Base-by-base conservation (phyloP, 1,284 basidiomycete genomes). In the Sparassis latifolia region DNA sequence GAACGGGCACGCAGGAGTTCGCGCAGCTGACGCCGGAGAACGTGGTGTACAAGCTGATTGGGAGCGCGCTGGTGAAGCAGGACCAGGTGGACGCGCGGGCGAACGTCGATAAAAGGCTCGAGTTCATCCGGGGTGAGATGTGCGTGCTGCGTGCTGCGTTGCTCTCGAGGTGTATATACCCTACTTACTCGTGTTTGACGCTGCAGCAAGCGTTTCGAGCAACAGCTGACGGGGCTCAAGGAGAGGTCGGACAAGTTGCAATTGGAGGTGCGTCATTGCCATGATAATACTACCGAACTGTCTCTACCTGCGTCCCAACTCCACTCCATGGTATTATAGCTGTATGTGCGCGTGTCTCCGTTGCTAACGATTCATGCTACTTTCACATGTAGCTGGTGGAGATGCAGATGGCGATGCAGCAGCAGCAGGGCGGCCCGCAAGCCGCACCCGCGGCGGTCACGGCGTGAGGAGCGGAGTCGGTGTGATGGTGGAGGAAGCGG, bases 81-180 rank as follows among this genome's bases (percentile, higher is more conserved):
- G 95, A 97, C 57, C 84, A 86, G 60, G 68, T 69, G 4, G 97
- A 98, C 60, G 96, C 96, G 7, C 90, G 89, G 64, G 74, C 72
- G 51, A 97, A 96, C 63, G 92, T 99, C 33, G 84, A 93, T 56
- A 97, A 92, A 52, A 83, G 96, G 4, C 71, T 99, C 39, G 91
- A 93, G 54, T 97, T 93, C 69, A 98, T 99, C 64, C 77, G 74
- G 48, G 72, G 80, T 45, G 95, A 99, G 69, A 92, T 97, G 95
- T 97, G 54, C 53, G 89, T 75, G 10, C 3, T 28, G 32, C 37
- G 12, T 27, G 10, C 12, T 37, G 35, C 20, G 41, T 42, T 33
- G 37, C 49, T 39, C 37, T n/a, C 45, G 7, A 20, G 20, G 47
- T 40, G 32, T 42, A 49, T 32, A 35, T 49, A 33, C 41, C 33